Conservation (phyloP, 257 asterid species). For the Solanum verrucosum region DNA sequence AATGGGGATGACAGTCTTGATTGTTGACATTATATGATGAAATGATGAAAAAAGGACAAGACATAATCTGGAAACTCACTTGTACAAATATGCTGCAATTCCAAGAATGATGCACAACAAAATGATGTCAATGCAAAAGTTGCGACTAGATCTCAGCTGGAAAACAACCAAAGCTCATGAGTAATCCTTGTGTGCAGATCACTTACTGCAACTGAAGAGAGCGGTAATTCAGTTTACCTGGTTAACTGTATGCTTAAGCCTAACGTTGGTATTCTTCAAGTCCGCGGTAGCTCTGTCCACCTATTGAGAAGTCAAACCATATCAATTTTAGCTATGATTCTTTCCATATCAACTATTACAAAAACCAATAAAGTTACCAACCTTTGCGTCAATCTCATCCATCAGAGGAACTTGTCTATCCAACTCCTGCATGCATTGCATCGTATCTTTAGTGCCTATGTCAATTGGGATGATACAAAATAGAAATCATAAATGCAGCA, state of each 20-base stretch:
- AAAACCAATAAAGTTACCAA: constrained; percentile 11
- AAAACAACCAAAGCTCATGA: constrained; percentile 8
- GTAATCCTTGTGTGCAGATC: not conserved
- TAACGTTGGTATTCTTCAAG: constrained; percentile 89
- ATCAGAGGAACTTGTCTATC: constrained; percentile 98
- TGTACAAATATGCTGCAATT: constrained; percentile 92
- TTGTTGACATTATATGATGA: not conserved
- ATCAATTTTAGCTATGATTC: not conserved
- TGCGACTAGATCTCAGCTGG: constrained; percentile 96
- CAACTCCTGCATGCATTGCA: constrained; percentile 56
- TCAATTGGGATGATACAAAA: constrained; percentile 4
- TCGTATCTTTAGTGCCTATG: not conserved
- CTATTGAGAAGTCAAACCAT: constrained; percentile 30
- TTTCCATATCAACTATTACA: not conserved
- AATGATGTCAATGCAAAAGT: constrained; percentile 86
- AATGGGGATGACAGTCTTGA: not conserved
- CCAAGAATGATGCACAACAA: constrained; percentile 85
- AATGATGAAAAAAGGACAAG: not conserved
- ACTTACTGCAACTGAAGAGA: not conserved
- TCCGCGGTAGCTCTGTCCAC: constrained; percentile 94
- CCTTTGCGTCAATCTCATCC: constrained; percentile 99
- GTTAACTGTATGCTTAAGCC: constrained; percentile 89
- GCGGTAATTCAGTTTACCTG: constrained; percentile 41
- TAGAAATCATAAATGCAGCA: constrained; percentile 9
- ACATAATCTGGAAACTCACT: constrained; percentile 38